Conservation (phyloP, 2,329 filamentous ascomycete species). For the Hymenoscyphus repandus region DNA sequence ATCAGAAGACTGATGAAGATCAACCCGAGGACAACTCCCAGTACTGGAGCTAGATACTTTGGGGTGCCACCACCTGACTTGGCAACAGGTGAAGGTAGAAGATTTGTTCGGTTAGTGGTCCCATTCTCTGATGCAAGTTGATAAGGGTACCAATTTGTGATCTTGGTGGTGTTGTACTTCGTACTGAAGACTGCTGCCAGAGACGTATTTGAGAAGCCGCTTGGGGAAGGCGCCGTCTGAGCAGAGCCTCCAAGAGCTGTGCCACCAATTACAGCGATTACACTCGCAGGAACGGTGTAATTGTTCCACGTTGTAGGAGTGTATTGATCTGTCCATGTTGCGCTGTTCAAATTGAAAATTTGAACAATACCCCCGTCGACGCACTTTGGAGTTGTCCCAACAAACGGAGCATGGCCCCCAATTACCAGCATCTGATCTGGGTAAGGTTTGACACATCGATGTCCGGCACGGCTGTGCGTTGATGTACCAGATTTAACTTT, state of each 20-base stretch:
- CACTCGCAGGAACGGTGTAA: conserved; percentile 61
- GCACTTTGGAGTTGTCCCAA: conserved; percentile 35
- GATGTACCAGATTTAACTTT: conserved; percentile 49
- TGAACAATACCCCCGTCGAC: conserved; percentile 49
- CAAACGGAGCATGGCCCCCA: conserved; percentile 52
- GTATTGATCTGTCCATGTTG: conserved; percentile 66
- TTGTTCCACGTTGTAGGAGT: conserved; percentile 54
- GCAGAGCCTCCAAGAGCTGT: conserved; percentile 56
- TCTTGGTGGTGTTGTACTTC: conserved; percentile 50
- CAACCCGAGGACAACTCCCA: conserved; percentile 56
- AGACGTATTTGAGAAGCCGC: conserved; percentile 45
- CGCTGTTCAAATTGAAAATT: conserved; percentile 68
- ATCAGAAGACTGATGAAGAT: conserved; percentile 48
- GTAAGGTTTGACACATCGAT: conserved; percentile 64
- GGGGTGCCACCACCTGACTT: conserved; percentile 36
- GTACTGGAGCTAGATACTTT: conserved; percentile 53
- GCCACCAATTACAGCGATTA: conserved; percentile 58
- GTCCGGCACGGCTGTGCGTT: conserved; percentile 55
- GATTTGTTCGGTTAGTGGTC: conserved; percentile 9
- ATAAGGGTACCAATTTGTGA: conserved; percentile 59
- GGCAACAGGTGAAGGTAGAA: conserved; percentile 7
- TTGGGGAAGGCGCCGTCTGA: conserved; percentile 55
- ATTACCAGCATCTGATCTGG: conserved; percentile 67
- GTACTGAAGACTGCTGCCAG: conserved; percentile 50
- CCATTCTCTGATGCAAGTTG: conserved; percentile 14